These are phyloP conservation scores for Termitomyces sp. DNA, from an alignment of 768 basidiomycete species.

Conservation along the genomic window DNA sequence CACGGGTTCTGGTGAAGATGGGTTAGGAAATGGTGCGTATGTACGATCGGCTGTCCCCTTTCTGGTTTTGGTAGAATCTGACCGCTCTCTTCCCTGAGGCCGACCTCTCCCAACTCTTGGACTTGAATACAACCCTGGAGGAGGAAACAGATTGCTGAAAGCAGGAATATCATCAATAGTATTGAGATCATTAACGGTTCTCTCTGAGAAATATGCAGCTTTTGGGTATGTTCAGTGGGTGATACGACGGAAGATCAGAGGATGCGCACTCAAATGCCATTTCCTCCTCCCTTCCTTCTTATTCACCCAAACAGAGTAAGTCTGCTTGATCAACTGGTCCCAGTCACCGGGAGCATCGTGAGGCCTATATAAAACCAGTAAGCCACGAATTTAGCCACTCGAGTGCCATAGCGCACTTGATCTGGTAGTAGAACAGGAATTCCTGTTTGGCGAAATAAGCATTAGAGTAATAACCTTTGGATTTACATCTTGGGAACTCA, in stretches of 20 bases:
- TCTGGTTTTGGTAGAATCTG: constrained; percentile 22
- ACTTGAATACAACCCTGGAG: constrained; percentile 66
- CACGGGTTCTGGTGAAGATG: constrained; percentile 25
- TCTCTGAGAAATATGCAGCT: constrained; percentile 85
- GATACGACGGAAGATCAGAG: constrained; percentile 2
- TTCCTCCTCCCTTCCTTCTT: constrained; percentile 64
- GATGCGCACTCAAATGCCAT: constrained; percentile 75
- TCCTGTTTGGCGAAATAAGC: constrained; percentile 42
- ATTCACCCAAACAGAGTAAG: constrained; percentile 77
- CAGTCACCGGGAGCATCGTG: constrained; percentile 24
- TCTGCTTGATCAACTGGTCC: constrained; percentile 79
- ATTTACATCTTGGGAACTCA: constrained; percentile 27
- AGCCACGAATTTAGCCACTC: no score
- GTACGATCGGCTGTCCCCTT: not conserved
- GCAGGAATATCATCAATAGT: constrained; percentile 65
- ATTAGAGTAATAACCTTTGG: not conserved
- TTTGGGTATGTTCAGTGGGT: not conserved
- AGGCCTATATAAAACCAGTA: not conserved
- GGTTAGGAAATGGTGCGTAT: constrained; percentile 3
- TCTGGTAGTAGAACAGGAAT: constrained; percentile 81
- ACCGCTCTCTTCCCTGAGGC: constrained; percentile 39
- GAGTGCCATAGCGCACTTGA: constrained; percentile 50
- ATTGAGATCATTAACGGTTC: constrained; percentile 65
- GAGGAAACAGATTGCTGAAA: constrained; percentile 59
- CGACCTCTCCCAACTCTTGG: constrained; percentile 53